Conservation (phyloP, 1,284 basidiomycete species). For the Tremellales sp. region DNA sequence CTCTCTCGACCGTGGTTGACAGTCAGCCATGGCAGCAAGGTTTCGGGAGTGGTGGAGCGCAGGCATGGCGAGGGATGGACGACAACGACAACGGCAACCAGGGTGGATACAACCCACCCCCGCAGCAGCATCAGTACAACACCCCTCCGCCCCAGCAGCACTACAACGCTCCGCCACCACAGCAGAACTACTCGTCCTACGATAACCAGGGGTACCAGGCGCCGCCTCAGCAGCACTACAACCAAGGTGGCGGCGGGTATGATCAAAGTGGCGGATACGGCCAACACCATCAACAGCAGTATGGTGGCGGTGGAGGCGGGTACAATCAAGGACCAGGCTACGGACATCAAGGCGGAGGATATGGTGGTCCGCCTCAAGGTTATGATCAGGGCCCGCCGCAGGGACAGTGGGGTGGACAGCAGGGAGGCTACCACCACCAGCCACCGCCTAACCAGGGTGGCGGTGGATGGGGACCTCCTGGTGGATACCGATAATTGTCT, state of each 20-base stretch:
- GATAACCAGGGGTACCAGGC: constrained; percentile 3
- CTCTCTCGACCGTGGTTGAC: not conserved
- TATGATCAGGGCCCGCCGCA: constrained; percentile 1
- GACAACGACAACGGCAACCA: constrained; percentile 1
- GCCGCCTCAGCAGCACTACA: constrained; percentile 3
- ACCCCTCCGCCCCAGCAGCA: not conserved
- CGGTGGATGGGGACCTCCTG: constrained; percentile 14
- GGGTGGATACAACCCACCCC: not conserved
- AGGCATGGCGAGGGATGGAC: constrained; percentile 45
- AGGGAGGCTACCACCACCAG: constrained; percentile 1
- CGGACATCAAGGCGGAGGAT: constrained; percentile 2
- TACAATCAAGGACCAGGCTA: not conserved
- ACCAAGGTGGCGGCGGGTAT: not conserved
- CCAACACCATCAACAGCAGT: constrained; percentile 5
- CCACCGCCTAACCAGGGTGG: constrained; percentile 7
- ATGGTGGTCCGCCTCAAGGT: not conserved
- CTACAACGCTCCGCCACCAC: not conserved
- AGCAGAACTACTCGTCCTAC: constrained; percentile 2
- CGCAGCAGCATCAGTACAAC: constrained; percentile 2
- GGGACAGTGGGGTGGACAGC: not conserved
- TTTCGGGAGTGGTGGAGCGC: constrained; percentile 44
- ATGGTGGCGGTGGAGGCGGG: constrained; percentile 2
- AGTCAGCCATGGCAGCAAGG: constrained; percentile 44
- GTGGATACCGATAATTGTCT: too few relatives aligned
- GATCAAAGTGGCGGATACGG: not conserved